Evolutionary conservation across 208 protist genomes (phyloP).

Genomic region (Acanthamoeba triangularis): DNA sequence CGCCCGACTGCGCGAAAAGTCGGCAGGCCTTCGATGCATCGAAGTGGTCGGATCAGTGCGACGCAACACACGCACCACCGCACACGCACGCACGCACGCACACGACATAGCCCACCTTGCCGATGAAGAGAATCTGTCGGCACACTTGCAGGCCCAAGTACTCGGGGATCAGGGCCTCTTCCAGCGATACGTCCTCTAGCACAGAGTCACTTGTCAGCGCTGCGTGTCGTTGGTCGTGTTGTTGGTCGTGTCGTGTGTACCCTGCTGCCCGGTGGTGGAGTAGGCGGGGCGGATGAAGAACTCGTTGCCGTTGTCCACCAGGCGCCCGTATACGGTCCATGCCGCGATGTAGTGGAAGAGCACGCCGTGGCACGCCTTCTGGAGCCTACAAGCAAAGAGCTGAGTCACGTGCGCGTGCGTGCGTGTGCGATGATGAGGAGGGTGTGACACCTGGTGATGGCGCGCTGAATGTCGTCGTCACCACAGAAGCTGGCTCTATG

Average conservation of each 20-base stretch:
- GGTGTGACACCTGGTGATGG: background rate
- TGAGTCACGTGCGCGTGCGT: too few relatives aligned
- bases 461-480: background rate
- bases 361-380: conserved; percentile 1
- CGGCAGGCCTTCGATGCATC: background rate
- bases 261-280: background rate
- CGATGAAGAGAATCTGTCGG: conserved; percentile 35
- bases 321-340: background rate
- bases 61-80: background rate
- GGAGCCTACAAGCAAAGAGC: background rate
- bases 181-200: background rate
- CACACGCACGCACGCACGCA: too few relatives aligned
- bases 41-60: background rate
- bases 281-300: conserved; percentile 32
- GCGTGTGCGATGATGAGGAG: background rate
- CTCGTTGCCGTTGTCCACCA: conserved; percentile 40
- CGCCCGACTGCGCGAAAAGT: background rate
- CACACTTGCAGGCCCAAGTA: background rate
- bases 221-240: too few relatives aligned
- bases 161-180: background rate
- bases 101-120: background rate
- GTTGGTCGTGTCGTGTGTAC: too few relatives aligned
- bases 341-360: conserved; percentile 7
- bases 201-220: background rate
- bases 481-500: conserved; percentile 40